Evolutionary conservation across 306 rosid genomes (phyloP), one percentile per base, ranked within the genome.

Genomic region (Casuarina glauca): DNA sequence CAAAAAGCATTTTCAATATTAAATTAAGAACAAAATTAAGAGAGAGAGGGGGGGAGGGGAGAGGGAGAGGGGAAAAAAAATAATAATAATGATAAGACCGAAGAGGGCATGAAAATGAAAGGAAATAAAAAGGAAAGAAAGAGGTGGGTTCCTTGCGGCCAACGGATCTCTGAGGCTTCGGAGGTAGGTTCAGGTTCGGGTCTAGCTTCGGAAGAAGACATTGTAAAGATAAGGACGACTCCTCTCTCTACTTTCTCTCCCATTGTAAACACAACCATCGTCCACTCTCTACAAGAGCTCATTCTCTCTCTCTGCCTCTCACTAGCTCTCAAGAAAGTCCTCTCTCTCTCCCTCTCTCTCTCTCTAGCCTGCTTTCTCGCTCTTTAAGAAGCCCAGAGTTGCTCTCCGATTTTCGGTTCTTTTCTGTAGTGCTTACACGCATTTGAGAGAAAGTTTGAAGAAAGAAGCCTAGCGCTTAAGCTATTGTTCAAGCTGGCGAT

Each of bases 221-320:
- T 93, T 76, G 84, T 78, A 83, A 58, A 90, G 98, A 96, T 96
- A 96, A 96, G 98, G 87, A 93, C 96, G 94, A 84, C 87, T 38
- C 41, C 19, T 71, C 79, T 71, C 70, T 15, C 66, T 3, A 58
- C 73, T 43, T 72, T 19, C 13, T 79, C 69, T 76, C 83, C 83
- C 82, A 84, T 82, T 79, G 74, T 72, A 81, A 76, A 43, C 85
- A 41, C 32, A 26, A 26, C 89, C 89, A 82, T 89, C 88, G 76
- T 86, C 91, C 91, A 88, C 93, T 83, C 85, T 84, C 89, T 79
- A 82, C 88, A 94, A 92, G 84, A 87, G 45, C 93, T 94, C 97
- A 78, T 87, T 92, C 84, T 82, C 88, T 83, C 87, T 82, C 62
- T 77, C 87, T 53, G 78, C 78, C 78, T 88, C 84, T 78, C 84